Evolutionary conservation across 23 red algal genomes (phyloP), one percentile per base, ranked within the genome.

Genomic region (Gracilaria domingensis): DNA sequence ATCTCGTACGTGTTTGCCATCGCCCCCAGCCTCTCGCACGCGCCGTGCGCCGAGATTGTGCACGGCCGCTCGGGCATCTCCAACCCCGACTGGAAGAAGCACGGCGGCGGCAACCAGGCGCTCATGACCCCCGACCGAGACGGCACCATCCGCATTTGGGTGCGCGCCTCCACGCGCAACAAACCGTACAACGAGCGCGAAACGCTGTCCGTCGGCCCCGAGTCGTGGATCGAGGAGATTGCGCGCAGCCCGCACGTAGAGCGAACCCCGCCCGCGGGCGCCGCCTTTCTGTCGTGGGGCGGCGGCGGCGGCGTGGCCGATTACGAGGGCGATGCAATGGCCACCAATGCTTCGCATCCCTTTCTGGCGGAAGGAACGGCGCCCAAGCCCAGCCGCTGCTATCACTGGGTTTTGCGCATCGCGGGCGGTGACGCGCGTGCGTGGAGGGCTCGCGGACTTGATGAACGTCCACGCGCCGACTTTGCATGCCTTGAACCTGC

Each of bases 111-210:
- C 34, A 88, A 90, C 84, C 82, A 82, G 33, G 95, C 95, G 53
- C 82, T 98, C n/a, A 88, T 98, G 72, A 91, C 91, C 28, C 49
- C 80, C 9, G 95, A 98, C 84, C 67, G 62, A 59, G 95, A 98
- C 73, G 95, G 95, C 16, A 92, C 65, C 23, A 44, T 98, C 44
- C 85, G 92, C 7, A 59, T 98, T 25, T 98, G 92, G 91, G 91
- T 92, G 8, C 79, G 88, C 37, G 78, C 84, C 20, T 82, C 66
- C 14, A 34, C 54, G 2, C 45, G 49, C n/a, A 66, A 49, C 45
- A 65, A 62, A 21, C 38, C 60, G 14, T 40, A 48, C 55, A 49
- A 21, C 57, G 70, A 24, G 4, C 16, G 54, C 21, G 40, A 53
- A 11, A 23, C 38, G 26, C 36, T 82, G 8, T 64, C 85, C 66